phyloP scores from a whole-genome alignment of 768 basidiomycete species.

The Trametopsis cervina region DNA sequence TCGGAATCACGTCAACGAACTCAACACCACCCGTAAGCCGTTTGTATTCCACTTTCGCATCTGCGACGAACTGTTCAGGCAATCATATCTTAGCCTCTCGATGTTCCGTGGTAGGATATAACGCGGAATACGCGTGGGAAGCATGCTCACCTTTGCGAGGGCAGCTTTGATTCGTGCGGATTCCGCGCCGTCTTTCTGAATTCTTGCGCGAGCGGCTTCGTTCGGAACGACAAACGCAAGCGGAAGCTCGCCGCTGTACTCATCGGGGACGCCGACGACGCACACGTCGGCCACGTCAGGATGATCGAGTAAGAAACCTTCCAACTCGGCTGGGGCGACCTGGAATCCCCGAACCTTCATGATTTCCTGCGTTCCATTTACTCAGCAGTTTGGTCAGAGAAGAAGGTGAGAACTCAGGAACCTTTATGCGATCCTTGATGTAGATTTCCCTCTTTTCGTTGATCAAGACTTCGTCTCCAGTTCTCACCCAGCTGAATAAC shows the following conservation, averaged over 20 bases:
- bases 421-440: slow-evolving; percentile 61
- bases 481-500: slow-evolving; percentile 47
- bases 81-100: background rate
- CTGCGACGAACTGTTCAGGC: slow-evolving; percentile 22
- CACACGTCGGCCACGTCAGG: slow-evolving; percentile 36
- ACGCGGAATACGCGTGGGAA: background rate
- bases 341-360: slow-evolving; percentile 69
- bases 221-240: slow-evolving; percentile 60
- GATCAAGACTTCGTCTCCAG: slow-evolving; percentile 59
- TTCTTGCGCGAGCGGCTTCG: slow-evolving; percentile 29
- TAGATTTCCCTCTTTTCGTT: slow-evolving; percentile 48
- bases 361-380: slow-evolving; percentile 55
- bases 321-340: slow-evolving; percentile 30
- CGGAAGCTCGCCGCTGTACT: slow-evolving; percentile 70
- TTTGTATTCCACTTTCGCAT: slow-evolving; percentile 30
- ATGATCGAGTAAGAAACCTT: slow-evolving; percentile 30
- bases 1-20: slow-evolving; percentile 31
- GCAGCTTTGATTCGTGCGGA: slow-evolving; percentile 32
- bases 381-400: no score
- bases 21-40: slow-evolving; percentile 32
- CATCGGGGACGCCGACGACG: slow-evolving; percentile 54
- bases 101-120: background rate
- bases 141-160: slow-evolving; percentile 45
- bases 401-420: no score
- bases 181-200: slow-evolving; percentile 26